These are phyloP conservation scores for Lasiosphaeriaceae sp. DNA, from an alignment of 495 filamentous ascomycete species.

Conservation along the genomic window DNA sequence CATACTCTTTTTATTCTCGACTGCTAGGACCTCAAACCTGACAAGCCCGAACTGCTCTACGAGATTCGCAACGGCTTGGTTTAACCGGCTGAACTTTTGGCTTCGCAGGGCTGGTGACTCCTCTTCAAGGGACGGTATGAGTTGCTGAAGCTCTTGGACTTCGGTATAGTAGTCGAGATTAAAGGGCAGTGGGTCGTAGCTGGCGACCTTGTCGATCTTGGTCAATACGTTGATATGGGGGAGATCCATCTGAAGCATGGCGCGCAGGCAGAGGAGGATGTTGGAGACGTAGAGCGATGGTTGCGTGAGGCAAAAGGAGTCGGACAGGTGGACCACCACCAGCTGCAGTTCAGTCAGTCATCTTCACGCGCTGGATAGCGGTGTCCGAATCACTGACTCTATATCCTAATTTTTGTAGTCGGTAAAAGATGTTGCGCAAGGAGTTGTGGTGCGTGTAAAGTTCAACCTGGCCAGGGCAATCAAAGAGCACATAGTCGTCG, in stretches of 20 bases:
- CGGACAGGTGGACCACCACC: constrained; percentile 83
- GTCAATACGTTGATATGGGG: constrained; percentile 93
- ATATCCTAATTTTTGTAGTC: constrained; percentile 86
- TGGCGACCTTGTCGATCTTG: constrained; percentile 85
- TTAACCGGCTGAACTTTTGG: constrained; percentile 74
- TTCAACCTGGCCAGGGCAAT: constrained; percentile 96
- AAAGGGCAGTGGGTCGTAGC: constrained; percentile 80
- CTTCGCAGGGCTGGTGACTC: constrained; percentile 53
- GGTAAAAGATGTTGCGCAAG: constrained; percentile 84
- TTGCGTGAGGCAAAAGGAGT: constrained; percentile 84
- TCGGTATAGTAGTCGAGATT: constrained; percentile 96
- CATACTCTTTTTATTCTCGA: constrained; percentile 96
- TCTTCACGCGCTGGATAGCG: too few species aligned
- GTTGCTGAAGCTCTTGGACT: constrained; percentile 85
- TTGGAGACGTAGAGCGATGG: constrained; percentile 94
- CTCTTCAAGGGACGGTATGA: constrained; percentile 71
- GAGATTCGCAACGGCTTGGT: constrained; percentile 79
- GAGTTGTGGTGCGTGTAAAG: constrained; percentile 92
- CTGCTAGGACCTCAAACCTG: constrained; percentile 86
- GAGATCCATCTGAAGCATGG: constrained; percentile 96
- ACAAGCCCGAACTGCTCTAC: constrained; percentile 87
- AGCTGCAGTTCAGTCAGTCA: constrained; percentile 52
- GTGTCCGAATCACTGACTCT: constrained; percentile 56
- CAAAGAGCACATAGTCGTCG: constrained; percentile 92
- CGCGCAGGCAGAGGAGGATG: constrained; percentile 83